A percentile compares a stretch with the other conserved stretches of the same genome.
Evolutionary conservation across 352 stramenopile species (phyloP).

Genomic region (Pythium aphanidermatum): DNA sequence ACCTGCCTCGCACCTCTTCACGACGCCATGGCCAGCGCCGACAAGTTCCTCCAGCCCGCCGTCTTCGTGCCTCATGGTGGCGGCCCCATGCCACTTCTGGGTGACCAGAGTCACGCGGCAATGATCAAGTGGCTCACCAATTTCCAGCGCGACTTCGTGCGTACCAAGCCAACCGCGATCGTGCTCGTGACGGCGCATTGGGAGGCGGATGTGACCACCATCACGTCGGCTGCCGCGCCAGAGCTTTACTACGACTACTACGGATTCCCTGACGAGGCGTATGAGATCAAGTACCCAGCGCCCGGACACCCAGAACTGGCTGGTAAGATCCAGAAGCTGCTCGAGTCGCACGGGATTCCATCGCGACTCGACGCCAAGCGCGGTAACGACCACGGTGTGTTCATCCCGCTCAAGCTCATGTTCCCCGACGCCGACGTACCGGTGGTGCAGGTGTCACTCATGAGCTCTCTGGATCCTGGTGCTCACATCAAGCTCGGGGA

Average conservation of each 20-base stretch:
- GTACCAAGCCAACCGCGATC: slow-evolving; percentile 43
- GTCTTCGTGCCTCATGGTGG: slow-evolving; percentile 35
- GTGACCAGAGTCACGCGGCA: slow-evolving; percentile 24
- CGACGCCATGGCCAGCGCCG: no score
- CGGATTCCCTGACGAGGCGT: slow-evolving; percentile 81
- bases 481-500: slow-evolving; percentile 64
- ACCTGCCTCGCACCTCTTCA: no score
- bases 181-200: slow-evolving; percentile 84
- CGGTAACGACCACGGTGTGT: slow-evolving; percentile 88
- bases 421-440: slow-evolving; percentile 85
- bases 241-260: slow-evolving; percentile 89
- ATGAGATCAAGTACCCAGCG: slow-evolving; percentile 76
- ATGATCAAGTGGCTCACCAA: slow-evolving; percentile 35
- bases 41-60: slow-evolving; percentile 4
- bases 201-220: slow-evolving; percentile 38
- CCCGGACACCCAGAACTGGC: slow-evolving; percentile 65
- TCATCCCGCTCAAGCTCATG: slow-evolving; percentile 88
- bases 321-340: slow-evolving; percentile 45
- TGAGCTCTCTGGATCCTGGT: slow-evolving; percentile 36
- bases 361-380: slow-evolving; percentile 42
- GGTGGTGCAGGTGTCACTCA: slow-evolving; percentile 78
- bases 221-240: slow-evolving; percentile 36
- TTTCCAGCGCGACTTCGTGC: slow-evolving; percentile 18
- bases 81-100: slow-evolving; percentile 52
- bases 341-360: slow-evolving; percentile 46